These are phyloP conservation scores for Cylindricascospora bacillispora DNA, from an alignment of 1,139 yeast species.

Conservation along the genomic window DNA sequence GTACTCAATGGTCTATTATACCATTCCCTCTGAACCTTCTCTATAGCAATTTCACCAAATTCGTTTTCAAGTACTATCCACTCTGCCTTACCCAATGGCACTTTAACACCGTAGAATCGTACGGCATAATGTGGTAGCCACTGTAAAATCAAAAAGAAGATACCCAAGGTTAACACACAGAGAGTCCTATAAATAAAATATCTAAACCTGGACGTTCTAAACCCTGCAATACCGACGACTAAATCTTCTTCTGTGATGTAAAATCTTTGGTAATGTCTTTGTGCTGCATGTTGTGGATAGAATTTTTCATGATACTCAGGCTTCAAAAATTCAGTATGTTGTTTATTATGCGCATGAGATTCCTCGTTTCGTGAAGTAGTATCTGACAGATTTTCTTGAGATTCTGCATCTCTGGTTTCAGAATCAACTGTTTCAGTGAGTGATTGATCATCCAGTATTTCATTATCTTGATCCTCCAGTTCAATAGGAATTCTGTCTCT, in stretches of 20 bases:
- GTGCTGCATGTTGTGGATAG: slow-evolving; percentile 33
- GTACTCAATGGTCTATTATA: slow-evolving; percentile 64
- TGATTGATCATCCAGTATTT: slow-evolving; percentile 11
- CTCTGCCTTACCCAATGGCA: slow-evolving; percentile 69
- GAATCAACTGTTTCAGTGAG: slow-evolving; percentile 9
- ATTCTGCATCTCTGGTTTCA: slow-evolving; percentile 9
- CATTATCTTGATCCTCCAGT: slow-evolving; percentile 23
- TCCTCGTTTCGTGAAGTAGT: slow-evolving; percentile 16
- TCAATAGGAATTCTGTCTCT: slow-evolving; percentile 34
- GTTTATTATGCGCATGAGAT: slow-evolving; percentile 13
- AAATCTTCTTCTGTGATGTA: slow-evolving; percentile 93
- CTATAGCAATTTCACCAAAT: slow-evolving; percentile 68
- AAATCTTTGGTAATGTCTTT: slow-evolving; percentile 54
- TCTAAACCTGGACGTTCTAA: slow-evolving; percentile 40
- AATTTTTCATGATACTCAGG: slow-evolving; percentile 32
- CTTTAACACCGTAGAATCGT: slow-evolving; percentile 48
- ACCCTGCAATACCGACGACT: slow-evolving; percentile 90
- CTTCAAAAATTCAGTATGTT: slow-evolving; percentile 23
- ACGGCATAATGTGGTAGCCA: slow-evolving; percentile 80
- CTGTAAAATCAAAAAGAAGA: slow-evolving; percentile 57
- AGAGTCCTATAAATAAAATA: slow-evolving; percentile 37
- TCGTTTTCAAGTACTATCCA: slow-evolving; percentile 94
- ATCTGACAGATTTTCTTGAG: slow-evolving; percentile 16
- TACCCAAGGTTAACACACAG: slow-evolving; percentile 52
- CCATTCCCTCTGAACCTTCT: slow-evolving; percentile 42